Evolutionary conservation across 2,329 filamentous ascomycete genomes (phyloP), one percentile per base, ranked within the genome.

Genomic region (Macroventuria anomochaeta): DNA sequence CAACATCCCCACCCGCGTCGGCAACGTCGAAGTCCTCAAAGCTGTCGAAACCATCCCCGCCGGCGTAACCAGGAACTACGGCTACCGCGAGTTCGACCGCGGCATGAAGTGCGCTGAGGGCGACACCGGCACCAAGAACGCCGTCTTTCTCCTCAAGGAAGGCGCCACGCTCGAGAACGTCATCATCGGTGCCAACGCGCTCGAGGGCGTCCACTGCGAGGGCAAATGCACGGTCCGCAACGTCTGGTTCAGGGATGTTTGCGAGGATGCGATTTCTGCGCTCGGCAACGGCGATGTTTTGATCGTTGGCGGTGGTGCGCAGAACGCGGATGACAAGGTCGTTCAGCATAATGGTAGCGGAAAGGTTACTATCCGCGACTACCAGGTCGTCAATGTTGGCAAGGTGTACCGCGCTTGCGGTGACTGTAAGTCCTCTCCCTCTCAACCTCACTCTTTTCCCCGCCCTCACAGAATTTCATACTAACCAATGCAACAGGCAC

Each of bases 351-450:
- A 72, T 32, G 69, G 67, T n/a, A 51, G 55, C 34, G 68, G 68
- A 4, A 61, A 57, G 13, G 55, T 71, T 48, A 60, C 57, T 23
- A 65, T 66, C 41, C 46, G 39, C 7, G 23, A 51, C 32, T 51
- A 44, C 62, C 73, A 70, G 34, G 77, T 74, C 46, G 68, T 67
- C 54, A 65, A 72, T 57, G 76, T 76, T 52, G 80, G 79, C 55
- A 82, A 81, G 64, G 64, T 82, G 3, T 77, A 77, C 46, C 76
- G 80, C 44, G 75, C 70, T 57, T 82, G 79, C 62, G 80, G 79
- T 23, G 50, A 56, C 40, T 31, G 44, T 50, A 31, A 50, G 47
- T 31, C 2, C n/a, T n/a, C n/a, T n/a, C n/a, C n/a, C n/a, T n/a
- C n/a, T n/a, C n/a, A n/a, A n/a, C n/a, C n/a, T n/a, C n/a, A n/a